phyloP scores from a whole-genome alignment of 768 basidiomycete genomes.

The Hericium alpestre region DNA sequence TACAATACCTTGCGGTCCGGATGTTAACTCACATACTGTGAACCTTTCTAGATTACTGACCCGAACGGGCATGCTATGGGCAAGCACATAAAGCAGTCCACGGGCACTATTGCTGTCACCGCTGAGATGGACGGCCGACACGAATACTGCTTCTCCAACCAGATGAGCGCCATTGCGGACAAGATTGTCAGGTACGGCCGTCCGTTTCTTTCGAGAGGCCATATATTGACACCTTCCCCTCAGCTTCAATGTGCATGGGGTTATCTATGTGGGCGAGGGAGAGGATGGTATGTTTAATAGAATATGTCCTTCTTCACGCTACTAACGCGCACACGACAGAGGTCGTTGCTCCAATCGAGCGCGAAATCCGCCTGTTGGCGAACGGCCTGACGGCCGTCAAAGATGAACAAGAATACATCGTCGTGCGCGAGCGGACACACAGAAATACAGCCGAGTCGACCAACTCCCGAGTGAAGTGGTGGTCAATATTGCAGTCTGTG shows the following conservation, averaged over 20 bases:
- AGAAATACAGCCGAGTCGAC: constrained; percentile 90
- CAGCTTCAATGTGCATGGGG: constrained; percentile 97
- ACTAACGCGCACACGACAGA: constrained; percentile 29
- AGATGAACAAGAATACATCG: constrained; percentile 98
- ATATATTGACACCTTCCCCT: constrained; percentile 3
- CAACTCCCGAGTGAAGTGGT: constrained; percentile 96
- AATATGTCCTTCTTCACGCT: no score
- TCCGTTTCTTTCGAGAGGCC: not conserved
- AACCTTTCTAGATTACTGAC: constrained; percentile 58
- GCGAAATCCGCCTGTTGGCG: constrained; percentile 81
- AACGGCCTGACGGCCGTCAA: constrained; percentile 81
- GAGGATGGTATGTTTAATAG: constrained; percentile 61
- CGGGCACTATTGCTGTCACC: constrained; percentile 80
- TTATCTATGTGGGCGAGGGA: constrained; percentile 66
- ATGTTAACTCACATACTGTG: not conserved
- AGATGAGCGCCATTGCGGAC: constrained; percentile 94
- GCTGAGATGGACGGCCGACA: constrained; percentile 81
- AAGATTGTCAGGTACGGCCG: constrained; percentile 77
- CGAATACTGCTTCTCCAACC: constrained; percentile 97
- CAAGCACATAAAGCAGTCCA: constrained; percentile 79
- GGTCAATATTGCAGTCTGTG: constrained; percentile 85
- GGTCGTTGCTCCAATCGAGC: constrained; percentile 88
- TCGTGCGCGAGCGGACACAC: constrained; percentile 85
- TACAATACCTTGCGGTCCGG: not conserved
- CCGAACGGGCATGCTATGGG: constrained; percentile 57